Evolutionary conservation across 2,329 filamentous ascomycete genomes (phyloP).

Genomic region (Cercospora janseana): DNA sequence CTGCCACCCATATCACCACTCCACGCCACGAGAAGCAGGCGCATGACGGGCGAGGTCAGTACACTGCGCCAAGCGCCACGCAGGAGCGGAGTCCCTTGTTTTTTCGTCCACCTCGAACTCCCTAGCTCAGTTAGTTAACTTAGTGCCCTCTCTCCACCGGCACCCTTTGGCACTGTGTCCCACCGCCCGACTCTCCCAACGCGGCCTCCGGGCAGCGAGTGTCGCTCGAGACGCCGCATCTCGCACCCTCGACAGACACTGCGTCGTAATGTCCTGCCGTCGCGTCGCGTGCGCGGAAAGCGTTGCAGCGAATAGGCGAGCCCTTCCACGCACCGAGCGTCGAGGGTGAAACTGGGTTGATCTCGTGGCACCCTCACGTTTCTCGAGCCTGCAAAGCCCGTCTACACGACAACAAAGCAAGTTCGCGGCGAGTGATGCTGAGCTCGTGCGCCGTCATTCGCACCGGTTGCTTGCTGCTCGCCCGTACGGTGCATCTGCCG

Average conservation of each 20-base stretch:
- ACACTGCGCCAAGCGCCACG: not conserved
- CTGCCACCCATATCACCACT: not conserved
- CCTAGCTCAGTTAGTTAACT: too few species aligned
- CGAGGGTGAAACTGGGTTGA: conserved; percentile 2
- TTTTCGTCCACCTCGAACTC: not conserved
- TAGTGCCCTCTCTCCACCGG: too few species aligned
- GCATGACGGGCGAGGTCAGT: not conserved
- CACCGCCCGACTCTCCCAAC: not conserved
- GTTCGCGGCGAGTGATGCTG: too few species aligned
- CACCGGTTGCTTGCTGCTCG: too few species aligned
- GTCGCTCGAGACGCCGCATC: not conserved
- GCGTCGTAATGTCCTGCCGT: not conserved
- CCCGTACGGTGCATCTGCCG: too few species aligned
- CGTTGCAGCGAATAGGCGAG: conserved; percentile 4
- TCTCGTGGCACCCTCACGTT: conserved; percentile 3
- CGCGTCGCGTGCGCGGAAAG: not conserved
- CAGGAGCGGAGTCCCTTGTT: conserved; percentile 1
- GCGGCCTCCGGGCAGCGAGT: not conserved
- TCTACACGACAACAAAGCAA: not conserved
- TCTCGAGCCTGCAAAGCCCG: not conserved
- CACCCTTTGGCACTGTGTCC: not conserved
- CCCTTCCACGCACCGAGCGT: not conserved
- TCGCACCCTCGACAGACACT: not conserved
- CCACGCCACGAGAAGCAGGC: not conserved
- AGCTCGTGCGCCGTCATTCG: too few species aligned